Conservation (phyloP, 1,284 basidiomycete genomes). For the Rhodotorula sp. region DNA sequence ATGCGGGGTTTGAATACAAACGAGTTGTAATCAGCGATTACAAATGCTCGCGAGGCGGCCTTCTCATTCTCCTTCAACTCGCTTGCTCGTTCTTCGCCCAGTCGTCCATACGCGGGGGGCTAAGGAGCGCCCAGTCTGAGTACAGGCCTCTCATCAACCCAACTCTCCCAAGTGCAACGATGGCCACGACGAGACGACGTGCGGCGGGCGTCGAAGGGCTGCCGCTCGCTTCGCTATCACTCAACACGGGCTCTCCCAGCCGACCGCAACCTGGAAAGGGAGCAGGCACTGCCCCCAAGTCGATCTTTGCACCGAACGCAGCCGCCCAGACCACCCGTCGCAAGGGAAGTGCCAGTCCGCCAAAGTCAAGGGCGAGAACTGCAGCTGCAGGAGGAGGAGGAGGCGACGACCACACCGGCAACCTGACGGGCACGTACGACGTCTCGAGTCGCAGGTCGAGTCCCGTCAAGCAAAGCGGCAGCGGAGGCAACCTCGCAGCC, state of each 20-base stretch:
- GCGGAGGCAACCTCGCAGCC: slow-evolving; percentile 9
- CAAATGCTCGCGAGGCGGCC: no score
- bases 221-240: slow-evolving; percentile 31
- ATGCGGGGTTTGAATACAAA: no score
- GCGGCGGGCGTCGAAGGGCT: slow-evolving; percentile 11
- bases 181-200: slow-evolving; percentile 15
- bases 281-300: not conserved
- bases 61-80: no score
- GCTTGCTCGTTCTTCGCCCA: no score
- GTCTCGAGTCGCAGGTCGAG: slow-evolving; percentile 17
- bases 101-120: no score
- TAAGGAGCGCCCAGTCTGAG: no score
- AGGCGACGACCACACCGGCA: slow-evolving; percentile 24
- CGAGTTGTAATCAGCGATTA: no score
- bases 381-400: not conserved
- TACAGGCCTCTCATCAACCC: no score
- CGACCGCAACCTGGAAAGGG: slow-evolving; percentile 2
- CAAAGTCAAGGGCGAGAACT: not conserved
- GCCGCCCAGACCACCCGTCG: slow-evolving; percentile 31
- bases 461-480: slow-evolving; percentile 18
- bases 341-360: slow-evolving; percentile 25
- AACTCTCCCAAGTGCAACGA: not conserved
- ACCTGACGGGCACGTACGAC: slow-evolving; percentile 24
- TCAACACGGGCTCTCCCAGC: slow-evolving; percentile 29
- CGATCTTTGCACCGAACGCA: slow-evolving; percentile 7